These are phyloP conservation scores for Cryphonectria radicalis DNA, from an alignment of 2,329 filamentous ascomycete genomes.

Conservation along the genomic window DNA sequence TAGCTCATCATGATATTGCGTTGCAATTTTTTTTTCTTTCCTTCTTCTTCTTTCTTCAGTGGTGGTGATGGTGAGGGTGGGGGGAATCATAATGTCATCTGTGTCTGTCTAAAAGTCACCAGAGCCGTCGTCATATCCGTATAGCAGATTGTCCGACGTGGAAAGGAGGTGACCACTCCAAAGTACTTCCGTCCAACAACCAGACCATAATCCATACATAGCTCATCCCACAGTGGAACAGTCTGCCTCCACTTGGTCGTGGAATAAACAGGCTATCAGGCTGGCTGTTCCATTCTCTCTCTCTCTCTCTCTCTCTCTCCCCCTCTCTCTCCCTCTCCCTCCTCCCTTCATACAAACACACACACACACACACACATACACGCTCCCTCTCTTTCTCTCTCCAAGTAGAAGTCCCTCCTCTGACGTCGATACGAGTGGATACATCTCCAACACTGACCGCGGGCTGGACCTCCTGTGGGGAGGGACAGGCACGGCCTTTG, in stretches of 20 bases:
- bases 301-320: neutral
- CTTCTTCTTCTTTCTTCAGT: no score
- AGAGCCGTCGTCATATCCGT: slow-evolving; percentile 1
- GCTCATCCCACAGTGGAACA: neutral
- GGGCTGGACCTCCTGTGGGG: neutral
- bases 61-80: neutral
- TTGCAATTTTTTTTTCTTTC: neutral
- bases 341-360: no score
- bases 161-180: neutral
- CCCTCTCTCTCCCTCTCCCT: no score
- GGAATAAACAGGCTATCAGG: neutral
- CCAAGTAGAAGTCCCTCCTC: neutral
- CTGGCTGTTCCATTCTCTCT: neutral
- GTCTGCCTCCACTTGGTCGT: neutral
- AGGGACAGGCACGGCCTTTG: neutral
- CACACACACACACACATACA: no score
- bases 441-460: neutral
- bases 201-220: neutral
- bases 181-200: neutral
- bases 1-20: slow-evolving; percentile 17
- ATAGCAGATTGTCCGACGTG: neutral
- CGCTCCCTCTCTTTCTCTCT: neutral
- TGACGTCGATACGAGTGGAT: neutral
- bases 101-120: slow-evolving; percentile 16
- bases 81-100: slow-evolving; percentile 27